These are phyloP conservation scores for Mycena venus DNA, from an alignment of 768 basidiomycete species.

Conservation along the genomic window DNA sequence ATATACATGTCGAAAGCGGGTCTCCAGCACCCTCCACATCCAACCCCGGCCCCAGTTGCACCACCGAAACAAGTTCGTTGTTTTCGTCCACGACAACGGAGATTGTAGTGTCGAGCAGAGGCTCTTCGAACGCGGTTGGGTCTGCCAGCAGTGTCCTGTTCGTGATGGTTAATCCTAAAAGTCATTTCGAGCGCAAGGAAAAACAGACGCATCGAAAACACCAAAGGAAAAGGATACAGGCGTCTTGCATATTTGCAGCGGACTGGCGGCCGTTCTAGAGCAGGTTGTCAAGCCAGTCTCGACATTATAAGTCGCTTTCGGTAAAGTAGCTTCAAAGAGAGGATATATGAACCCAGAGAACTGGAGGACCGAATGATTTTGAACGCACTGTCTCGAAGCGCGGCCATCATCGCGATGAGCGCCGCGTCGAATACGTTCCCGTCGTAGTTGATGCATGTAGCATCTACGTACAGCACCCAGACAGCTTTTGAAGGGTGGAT, in stretches of 20 bases:
- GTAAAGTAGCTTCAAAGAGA: constrained; percentile 69
- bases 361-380: not conserved
- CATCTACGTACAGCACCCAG: constrained; percentile 96
- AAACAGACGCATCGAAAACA: constrained; percentile 81
- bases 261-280: constrained; percentile 60
- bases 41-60: constrained; percentile 66
- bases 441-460: constrained; percentile 97
- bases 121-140: constrained; percentile 92
- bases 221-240: constrained; percentile 79
- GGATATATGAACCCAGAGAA: not conserved
- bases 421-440: constrained; percentile 96
- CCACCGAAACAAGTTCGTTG: constrained; percentile 62
- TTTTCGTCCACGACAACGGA: constrained; percentile 70
- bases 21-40: constrained; percentile 47
- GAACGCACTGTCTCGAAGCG: constrained; percentile 84
- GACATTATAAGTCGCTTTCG: constrained; percentile 78
- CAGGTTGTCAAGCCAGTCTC: constrained; percentile 76
- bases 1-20: constrained; percentile 54
- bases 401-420: constrained; percentile 88
- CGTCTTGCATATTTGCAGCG: constrained; percentile 61
- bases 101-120: constrained; percentile 80
- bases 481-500: constrained; percentile 86
- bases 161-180: not conserved
- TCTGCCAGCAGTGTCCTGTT: constrained; percentile 81
- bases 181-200: too few relatives aligned